Evolutionary conservation across 768 basidiomycete species (phyloP).

Genomic region (Suillus bovinus): DNA sequence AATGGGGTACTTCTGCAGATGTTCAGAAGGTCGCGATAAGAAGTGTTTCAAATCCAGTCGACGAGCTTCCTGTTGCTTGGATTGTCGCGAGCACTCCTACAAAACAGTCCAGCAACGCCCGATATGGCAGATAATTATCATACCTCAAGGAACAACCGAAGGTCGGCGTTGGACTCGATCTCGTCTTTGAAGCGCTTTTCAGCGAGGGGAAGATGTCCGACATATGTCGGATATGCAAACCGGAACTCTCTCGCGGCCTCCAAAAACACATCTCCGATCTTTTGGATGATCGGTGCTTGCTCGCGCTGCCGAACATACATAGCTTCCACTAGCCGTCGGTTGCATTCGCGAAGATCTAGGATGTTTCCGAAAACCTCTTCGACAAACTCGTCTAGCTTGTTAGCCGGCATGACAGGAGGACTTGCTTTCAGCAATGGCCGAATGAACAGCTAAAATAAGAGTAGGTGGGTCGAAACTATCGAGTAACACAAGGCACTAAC

Average conservation of each 20-base stretch:
- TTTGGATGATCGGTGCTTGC: constrained; percentile 77
- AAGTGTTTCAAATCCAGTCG: constrained; percentile 65
- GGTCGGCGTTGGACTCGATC: constrained; percentile 74
- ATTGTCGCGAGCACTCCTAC: constrained; percentile 40
- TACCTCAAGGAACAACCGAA: constrained; percentile 86
- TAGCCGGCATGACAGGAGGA: constrained; percentile 54
- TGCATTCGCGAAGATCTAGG: constrained; percentile 82
- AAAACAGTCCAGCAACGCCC: constrained; percentile 4
- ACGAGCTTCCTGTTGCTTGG: constrained; percentile 54
- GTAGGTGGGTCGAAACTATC: constrained; percentile 18
- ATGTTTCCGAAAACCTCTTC: constrained; percentile 91
- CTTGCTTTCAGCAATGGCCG: constrained; percentile 50
- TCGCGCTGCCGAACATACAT: constrained; percentile 85
- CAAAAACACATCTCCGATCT: constrained; percentile 88
- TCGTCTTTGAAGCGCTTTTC: constrained; percentile 90
- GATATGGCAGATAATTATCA: constrained; percentile 6
- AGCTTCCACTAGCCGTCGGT: constrained; percentile 78
- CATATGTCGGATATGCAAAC: constrained; percentile 81
- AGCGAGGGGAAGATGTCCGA: constrained; percentile 81
- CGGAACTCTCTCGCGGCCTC: constrained; percentile 87
- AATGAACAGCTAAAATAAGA: constrained; percentile 50
- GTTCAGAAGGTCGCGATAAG: constrained; percentile 60
- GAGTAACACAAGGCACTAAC: constrained; percentile 40
- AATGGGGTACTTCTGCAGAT: constrained; percentile 71
- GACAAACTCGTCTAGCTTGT: constrained; percentile 77